These are phyloP conservation scores for Pseudocercospora crystallina DNA, from an alignment of 2,329 filamentous ascomycete species.

Conservation along the genomic window DNA sequence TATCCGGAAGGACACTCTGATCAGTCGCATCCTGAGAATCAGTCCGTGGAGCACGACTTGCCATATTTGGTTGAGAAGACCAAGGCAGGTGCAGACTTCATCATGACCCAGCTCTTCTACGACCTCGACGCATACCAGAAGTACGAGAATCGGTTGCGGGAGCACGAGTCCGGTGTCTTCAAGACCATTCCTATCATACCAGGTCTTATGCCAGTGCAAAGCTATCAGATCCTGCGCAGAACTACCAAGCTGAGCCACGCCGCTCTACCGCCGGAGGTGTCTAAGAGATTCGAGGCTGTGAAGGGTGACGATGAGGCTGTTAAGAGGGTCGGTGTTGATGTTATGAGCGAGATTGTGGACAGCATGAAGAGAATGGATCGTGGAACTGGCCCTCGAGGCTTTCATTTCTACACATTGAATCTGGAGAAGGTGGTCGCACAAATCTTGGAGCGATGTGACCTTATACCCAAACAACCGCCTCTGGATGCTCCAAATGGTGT, in stretches of 20 bases:
- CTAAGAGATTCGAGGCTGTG: slow-evolving; percentile 69
- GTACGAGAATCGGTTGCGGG: slow-evolving; percentile 74
- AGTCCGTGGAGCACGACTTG: slow-evolving; percentile 66
- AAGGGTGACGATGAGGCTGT: slow-evolving; percentile 79
- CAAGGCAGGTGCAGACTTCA: slow-evolving; percentile 88
- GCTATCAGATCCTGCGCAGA: slow-evolving; percentile 90
- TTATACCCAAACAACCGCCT: slow-evolving; percentile 63
- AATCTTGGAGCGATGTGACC: slow-evolving; percentile 78
- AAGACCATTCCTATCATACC: slow-evolving; percentile 87
- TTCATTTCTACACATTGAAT: slow-evolving; percentile 97
- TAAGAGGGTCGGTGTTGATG: slow-evolving; percentile 76
- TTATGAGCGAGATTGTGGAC: slow-evolving; percentile 80
- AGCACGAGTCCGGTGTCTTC: slow-evolving; percentile 82
- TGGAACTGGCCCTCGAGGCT: slow-evolving; percentile 64
- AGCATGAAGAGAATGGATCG: slow-evolving; percentile 66
- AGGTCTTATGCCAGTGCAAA: slow-evolving; percentile 95
- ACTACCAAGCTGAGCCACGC: slow-evolving; percentile 95
- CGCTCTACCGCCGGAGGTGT: slow-evolving; percentile 68
- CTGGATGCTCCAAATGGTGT: slow-evolving; percentile 40
- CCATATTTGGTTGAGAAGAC: slow-evolving; percentile 89
- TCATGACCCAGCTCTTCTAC: slow-evolving; percentile 98
- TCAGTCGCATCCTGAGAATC: slow-evolving; percentile 81
- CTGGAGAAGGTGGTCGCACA: slow-evolving; percentile 94
- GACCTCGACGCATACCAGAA: slow-evolving; percentile 77
- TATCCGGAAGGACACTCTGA: slow-evolving; percentile 96